These are phyloP conservation scores for Coprinellus micaceus DNA, from an alignment of 768 basidiomycete genomes.

Conservation along the genomic window DNA sequence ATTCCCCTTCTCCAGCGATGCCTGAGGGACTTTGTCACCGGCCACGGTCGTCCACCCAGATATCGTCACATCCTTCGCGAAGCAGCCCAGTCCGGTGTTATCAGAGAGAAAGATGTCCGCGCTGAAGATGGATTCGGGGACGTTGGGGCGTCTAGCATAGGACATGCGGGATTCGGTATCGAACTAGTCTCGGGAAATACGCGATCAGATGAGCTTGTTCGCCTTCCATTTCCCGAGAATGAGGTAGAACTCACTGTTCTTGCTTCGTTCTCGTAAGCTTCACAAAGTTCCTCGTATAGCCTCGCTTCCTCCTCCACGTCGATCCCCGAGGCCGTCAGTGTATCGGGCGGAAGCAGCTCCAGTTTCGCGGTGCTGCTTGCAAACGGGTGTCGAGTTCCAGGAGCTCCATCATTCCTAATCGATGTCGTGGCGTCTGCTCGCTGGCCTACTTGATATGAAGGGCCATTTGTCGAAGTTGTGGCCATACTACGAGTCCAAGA, in stretches of 20 bases:
- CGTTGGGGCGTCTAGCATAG: not conserved
- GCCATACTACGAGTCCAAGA: too few relatives aligned
- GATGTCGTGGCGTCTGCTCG: too few relatives aligned
- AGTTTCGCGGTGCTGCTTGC: conserved; percentile 43
- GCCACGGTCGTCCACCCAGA: conserved; percentile 73
- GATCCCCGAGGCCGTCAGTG: conserved; percentile 36
- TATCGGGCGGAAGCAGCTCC: conserved; percentile 43
- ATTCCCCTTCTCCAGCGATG: conserved; percentile 10
- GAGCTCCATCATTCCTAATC: not conserved
- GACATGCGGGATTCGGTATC: not conserved
- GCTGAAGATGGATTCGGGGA: conserved; percentile 50
- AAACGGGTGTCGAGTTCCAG: conserved; percentile 39
- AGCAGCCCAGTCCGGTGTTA: conserved; percentile 44
- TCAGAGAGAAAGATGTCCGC: conserved; percentile 70
- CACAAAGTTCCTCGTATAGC: conserved; percentile 62
- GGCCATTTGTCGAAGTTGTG: too few relatives aligned
- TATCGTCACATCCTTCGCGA: conserved; percentile 64
- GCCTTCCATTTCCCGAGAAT: too few relatives aligned
- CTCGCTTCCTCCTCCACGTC: conserved; percentile 66
- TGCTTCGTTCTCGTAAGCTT: not conserved
- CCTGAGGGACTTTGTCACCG: conserved; percentile 22
- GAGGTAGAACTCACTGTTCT: not conserved
- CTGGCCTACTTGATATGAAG: too few relatives aligned
- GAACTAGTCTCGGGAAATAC: not conserved
- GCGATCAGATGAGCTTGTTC: too few relatives aligned